These are phyloP conservation scores for Ogataea chonburiensis DNA, from an alignment of 805 yeast genomes.

Conservation along the genomic window DNA sequence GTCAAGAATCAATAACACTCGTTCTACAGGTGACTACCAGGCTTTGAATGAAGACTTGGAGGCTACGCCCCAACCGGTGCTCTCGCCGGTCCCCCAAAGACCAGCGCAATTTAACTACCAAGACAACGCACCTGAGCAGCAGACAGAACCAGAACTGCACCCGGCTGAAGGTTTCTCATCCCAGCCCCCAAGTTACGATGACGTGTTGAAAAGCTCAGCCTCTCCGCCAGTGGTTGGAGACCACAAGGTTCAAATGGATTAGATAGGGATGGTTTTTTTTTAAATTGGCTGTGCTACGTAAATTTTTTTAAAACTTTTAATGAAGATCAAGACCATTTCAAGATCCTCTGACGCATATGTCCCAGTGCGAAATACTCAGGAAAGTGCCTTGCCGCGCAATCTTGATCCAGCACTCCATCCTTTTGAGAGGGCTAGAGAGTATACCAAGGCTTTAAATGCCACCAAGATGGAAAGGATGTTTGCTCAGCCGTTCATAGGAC, in stretches of 20 bases:
- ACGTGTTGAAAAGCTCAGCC: slow-evolving; percentile 12
- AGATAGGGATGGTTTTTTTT: slow-evolving; percentile 1
- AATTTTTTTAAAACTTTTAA: slow-evolving; percentile 21
- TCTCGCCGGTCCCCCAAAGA: slow-evolving; percentile 10
- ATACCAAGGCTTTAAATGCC: slow-evolving; percentile 90
- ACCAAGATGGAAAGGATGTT: slow-evolving; percentile 94
- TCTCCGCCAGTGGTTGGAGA: slow-evolving; percentile 22
- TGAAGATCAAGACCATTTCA: slow-evolving; percentile 86
- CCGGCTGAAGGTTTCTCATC: slow-evolving; percentile 16
- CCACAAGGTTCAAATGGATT: slow-evolving; percentile 22
- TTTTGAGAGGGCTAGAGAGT: slow-evolving; percentile 95
- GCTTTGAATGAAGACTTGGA: slow-evolving; percentile 6
- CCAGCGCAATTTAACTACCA: slow-evolving; percentile 6
- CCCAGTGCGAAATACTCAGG: slow-evolving; percentile 89
- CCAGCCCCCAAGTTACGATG: slow-evolving; percentile 26
- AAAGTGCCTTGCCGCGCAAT: slow-evolving; percentile 82
- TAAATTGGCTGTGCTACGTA: slow-evolving; percentile 10
- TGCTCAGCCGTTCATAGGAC: slow-evolving; percentile 96
- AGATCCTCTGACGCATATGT: slow-evolving; percentile 90
- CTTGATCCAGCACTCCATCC: slow-evolving; percentile 94
- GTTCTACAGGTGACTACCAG: slow-evolving; percentile 7
- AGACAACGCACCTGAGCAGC: slow-evolving; percentile 9
- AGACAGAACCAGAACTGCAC: no score
- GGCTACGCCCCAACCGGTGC: slow-evolving; percentile 8
- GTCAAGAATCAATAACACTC: slow-evolving; percentile 9